A percentile compares a stretch with the other conserved stretches of the same genome.
These are phyloP conservation scores for Spongospora subterranea DNA, from an alignment of 208 protist species.

Conservation along the genomic window DNA sequence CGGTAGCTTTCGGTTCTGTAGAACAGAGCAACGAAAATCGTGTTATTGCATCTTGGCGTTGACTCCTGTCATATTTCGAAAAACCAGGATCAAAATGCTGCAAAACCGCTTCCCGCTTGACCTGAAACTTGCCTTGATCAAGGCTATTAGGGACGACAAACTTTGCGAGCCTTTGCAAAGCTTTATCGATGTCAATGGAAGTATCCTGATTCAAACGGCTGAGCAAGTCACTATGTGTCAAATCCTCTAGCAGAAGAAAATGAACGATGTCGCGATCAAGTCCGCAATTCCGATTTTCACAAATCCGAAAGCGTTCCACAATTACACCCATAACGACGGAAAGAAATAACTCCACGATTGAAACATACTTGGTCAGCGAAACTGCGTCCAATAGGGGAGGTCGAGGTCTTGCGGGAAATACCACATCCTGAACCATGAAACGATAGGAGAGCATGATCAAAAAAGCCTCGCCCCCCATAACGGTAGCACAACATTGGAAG, in stretches of 20 bases:
- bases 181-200: background rate
- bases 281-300: background rate
- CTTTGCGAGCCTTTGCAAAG: background rate
- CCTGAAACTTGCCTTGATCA: conserved; percentile 7
- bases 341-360: background rate
- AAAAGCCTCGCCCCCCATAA: background rate
- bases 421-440: background rate
- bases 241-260: background rate
- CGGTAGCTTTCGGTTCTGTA: background rate
- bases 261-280: conserved; percentile 31
- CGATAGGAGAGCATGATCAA: conserved; percentile 23
- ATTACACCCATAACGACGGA: background rate
- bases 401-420: background rate
- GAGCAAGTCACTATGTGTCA: background rate
- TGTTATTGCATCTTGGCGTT: background rate
- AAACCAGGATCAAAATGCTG: conserved; percentile 3
- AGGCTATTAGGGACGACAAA: background rate
- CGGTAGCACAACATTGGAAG: conserved; percentile 13
- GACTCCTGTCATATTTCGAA: background rate
- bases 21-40: background rate
- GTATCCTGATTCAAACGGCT: background rate
- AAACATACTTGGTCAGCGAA: background rate
- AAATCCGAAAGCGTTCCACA: background rate
- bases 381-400: background rate
- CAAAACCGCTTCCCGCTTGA: background rate